phyloP scores from a whole-genome alignment of 1,284 basidiomycete species.

The Phlebopus sp. region DNA sequence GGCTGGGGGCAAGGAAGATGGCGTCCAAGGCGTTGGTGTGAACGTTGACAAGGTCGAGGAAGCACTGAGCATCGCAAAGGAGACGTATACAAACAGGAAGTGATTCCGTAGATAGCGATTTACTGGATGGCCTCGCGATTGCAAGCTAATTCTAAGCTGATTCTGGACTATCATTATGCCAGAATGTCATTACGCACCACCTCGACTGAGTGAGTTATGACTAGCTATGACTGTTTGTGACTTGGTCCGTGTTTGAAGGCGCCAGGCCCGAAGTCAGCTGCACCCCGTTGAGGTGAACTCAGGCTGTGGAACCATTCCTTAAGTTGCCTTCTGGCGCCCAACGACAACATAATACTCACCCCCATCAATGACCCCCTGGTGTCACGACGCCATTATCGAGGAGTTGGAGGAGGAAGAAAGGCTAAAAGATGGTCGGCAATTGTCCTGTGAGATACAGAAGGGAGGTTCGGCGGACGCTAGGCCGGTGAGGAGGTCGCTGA shows the following conservation, averaged over 20 bases:
- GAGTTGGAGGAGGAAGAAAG: conserved; percentile 33
- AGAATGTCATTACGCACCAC: too few species aligned
- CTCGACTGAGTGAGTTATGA: too few species aligned
- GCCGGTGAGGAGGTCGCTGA: conserved; percentile 31
- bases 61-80: conserved; percentile 61
- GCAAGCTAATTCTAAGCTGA: too few species aligned
- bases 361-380: conserved; percentile 56
- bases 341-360: conserved; percentile 55
- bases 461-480: conserved; percentile 38
- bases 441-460: conserved; percentile 42
- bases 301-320: conserved; percentile 51
- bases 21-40: conserved; percentile 81
- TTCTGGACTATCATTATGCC: too few species aligned
- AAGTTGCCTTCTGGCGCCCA: conserved; percentile 45
- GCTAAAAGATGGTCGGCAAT: conserved; percentile 30
- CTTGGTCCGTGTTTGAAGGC: conserved; percentile 21
- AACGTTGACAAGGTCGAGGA: conserved; percentile 66
- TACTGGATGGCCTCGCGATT: too few species aligned
- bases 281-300: conserved; percentile 43
- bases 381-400: conserved; percentile 36
- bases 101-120: conserved; percentile 5
- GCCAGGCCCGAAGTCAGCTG: conserved; percentile 25
- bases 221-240: neutral
- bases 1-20: conserved; percentile 92
- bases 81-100: conserved; percentile 36